These are phyloP conservation scores for Microbotryum silenes-acaulis DNA, from an alignment of 1,284 basidiomycete species.

Conservation along the genomic window DNA sequence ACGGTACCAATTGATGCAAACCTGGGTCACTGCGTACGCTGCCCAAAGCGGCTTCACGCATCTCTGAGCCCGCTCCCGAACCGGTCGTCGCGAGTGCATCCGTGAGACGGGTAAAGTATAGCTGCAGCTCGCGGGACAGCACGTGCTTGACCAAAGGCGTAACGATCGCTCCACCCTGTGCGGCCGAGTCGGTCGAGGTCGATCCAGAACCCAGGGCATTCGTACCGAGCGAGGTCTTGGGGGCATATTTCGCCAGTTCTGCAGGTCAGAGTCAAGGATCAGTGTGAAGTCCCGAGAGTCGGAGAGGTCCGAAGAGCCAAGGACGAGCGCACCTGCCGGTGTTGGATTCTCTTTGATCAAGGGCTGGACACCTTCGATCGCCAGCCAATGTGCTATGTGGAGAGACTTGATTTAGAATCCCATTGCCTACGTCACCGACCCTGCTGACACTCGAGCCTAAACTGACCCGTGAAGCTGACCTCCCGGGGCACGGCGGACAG, in stretches of 20 bases:
- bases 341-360: slow-evolving; percentile 94
- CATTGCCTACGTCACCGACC: slow-evolving; percentile 37
- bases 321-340: slow-evolving; percentile 35
- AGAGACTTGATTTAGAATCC: not conserved
- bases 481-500: slow-evolving; percentile 68
- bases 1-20: slow-evolving; percentile 86
- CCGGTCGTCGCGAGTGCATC: slow-evolving; percentile 65
- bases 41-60: slow-evolving; percentile 78
- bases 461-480: slow-evolving; percentile 57
- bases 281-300: slow-evolving; percentile 1
- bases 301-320: not conserved
- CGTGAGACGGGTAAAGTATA: slow-evolving; percentile 90
- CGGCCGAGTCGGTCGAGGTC: slow-evolving; percentile 39
- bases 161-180: slow-evolving; percentile 44
- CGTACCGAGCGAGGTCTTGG: slow-evolving; percentile 11
- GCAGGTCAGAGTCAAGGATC: not conserved
- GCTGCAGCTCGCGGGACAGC: slow-evolving; percentile 84
- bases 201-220: slow-evolving; percentile 26
- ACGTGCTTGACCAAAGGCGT: slow-evolving; percentile 68
- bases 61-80: slow-evolving; percentile 43
- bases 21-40: slow-evolving; percentile 85
- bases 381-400: slow-evolving; percentile 80
- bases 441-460: not conserved
- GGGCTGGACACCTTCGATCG: slow-evolving; percentile 95
- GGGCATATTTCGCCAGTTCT: slow-evolving; percentile 31